Evolutionary conservation across 148 eudicot species (phyloP).

Genomic region (Rhododendron ferrugineum): DNA sequence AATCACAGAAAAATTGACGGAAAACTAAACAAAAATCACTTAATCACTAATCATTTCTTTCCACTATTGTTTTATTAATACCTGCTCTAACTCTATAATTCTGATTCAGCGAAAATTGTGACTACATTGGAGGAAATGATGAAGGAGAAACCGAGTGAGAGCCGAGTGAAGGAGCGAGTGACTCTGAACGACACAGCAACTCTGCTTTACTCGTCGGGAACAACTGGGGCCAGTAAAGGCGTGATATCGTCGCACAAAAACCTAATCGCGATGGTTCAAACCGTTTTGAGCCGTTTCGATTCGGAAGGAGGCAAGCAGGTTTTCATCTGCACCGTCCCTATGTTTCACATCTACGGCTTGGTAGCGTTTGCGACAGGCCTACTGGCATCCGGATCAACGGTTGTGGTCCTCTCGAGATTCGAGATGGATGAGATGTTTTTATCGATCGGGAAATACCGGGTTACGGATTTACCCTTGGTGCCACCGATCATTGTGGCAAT

Average conservation of each 20-base stretch:
- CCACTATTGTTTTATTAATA: no score
- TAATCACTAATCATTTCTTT: no score
- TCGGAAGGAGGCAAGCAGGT: conserved; percentile 25
- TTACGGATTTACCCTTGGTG: conserved; percentile 64
- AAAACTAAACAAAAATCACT: no score
- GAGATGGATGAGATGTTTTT: conserved; percentile 70
- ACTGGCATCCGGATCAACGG: conserved; percentile 67
- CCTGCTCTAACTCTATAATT: not conserved
- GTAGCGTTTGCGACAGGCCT: conserved; percentile 71
- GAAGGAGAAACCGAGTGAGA: conserved; percentile 25
- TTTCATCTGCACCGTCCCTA: conserved; percentile 81
- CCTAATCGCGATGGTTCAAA: conserved; percentile 75
- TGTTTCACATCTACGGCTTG: conserved; percentile 92
- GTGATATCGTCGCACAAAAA: conserved; percentile 77
- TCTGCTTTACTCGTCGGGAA: conserved; percentile 84
- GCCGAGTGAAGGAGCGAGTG: conserved; percentile 48
- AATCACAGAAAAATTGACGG: not conserved
- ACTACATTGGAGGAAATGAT: conserved; percentile 46
- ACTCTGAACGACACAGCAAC: conserved; percentile 70
- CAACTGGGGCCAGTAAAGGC: conserved; percentile 93
- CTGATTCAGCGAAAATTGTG: conserved; percentile 23
- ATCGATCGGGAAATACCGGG: conserved; percentile 59
- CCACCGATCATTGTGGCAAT: conserved; percentile 90
- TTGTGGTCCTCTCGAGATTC: conserved; percentile 70
- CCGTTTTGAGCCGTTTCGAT: conserved; percentile 34